Conservation (phyloP, 768 basidiomycete species). For the Kwoniella dendrophila region DNA sequence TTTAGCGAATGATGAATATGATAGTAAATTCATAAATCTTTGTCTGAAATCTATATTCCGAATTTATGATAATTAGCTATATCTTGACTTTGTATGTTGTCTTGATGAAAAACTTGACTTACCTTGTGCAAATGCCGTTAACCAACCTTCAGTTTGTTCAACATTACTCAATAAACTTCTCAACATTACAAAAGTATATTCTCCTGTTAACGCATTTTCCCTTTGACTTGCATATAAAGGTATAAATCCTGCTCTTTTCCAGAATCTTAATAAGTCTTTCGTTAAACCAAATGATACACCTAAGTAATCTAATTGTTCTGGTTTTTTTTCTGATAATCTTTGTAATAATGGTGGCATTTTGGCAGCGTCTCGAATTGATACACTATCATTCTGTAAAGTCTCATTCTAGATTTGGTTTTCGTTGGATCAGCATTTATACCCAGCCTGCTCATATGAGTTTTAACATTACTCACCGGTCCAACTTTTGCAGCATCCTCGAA, state of each 20-base stretch:
- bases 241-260: constrained; percentile 90
- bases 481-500: constrained; percentile 64
- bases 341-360: constrained; percentile 93
- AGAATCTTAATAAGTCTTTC: constrained; percentile 82
- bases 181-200: constrained; percentile 95
- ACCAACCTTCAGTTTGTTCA: constrained; percentile 72
- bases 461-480: constrained; percentile 37
- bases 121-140: constrained; percentile 74
- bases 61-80: background rate
- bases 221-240: constrained; percentile 94
- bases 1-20: constrained; percentile 86
- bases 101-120: constrained; percentile 7
- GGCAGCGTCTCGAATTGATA: constrained; percentile 69
- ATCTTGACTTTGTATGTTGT: background rate
- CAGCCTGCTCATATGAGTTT: background rate
- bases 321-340: constrained; percentile 82
- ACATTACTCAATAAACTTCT: constrained; percentile 68
- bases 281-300: constrained; percentile 97
- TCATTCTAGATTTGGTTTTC: constrained; percentile 58
- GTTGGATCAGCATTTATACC: background rate
- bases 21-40: constrained; percentile 83
- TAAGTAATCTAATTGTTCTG: constrained; percentile 87
- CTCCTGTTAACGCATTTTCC: constrained; percentile 90
- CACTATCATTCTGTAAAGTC: constrained; percentile 72
- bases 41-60: constrained; percentile 75